A percentile compares a stretch with the other conserved stretches of the same genome.
phyloP scores from a whole-genome alignment of 108 stramenopile species.

The Fragilariopsis cylindrus region DNA sequence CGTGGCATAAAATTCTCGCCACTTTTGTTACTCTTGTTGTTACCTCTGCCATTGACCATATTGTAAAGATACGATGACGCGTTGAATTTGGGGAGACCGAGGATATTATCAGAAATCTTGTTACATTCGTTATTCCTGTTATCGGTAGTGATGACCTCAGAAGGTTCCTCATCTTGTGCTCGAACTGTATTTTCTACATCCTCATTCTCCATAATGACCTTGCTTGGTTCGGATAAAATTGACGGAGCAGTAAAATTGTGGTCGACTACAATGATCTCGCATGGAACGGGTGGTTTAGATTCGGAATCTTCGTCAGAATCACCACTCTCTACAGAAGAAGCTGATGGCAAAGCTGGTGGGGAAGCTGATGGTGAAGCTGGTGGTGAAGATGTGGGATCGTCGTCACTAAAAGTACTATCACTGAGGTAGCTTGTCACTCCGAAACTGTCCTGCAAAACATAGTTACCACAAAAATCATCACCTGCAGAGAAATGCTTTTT shows the following conservation, averaged over 20 bases:
- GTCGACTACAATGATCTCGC: neutral
- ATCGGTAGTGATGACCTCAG: neutral
- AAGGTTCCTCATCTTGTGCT: neutral
- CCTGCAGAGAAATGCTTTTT: neutral
- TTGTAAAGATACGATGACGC: neutral
- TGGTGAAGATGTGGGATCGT: neutral
- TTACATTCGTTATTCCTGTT: neutral
- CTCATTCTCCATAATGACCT: neutral
- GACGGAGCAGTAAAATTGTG: constrained; percentile 3
- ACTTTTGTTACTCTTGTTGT: neutral
- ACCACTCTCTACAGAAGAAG: neutral
- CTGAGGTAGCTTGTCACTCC: neutral
- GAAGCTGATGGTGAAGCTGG: neutral
- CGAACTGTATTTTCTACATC: constrained; percentile 4
- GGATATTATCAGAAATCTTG: too few species aligned
- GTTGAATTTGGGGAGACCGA: too few species aligned
- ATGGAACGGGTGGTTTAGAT: neutral
- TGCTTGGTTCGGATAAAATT: neutral
- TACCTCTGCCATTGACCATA: neutral
- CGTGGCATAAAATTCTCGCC: neutral
- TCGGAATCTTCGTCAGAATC: neutral
- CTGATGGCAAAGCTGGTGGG: too few species aligned
- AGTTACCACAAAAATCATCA: neutral
- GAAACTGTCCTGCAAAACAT: neutral
- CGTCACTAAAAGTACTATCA: neutral